These are phyloP conservation scores for Trypanosoma avium DNA, from an alignment of 208 protist genomes.

Conservation along the genomic window DNA sequence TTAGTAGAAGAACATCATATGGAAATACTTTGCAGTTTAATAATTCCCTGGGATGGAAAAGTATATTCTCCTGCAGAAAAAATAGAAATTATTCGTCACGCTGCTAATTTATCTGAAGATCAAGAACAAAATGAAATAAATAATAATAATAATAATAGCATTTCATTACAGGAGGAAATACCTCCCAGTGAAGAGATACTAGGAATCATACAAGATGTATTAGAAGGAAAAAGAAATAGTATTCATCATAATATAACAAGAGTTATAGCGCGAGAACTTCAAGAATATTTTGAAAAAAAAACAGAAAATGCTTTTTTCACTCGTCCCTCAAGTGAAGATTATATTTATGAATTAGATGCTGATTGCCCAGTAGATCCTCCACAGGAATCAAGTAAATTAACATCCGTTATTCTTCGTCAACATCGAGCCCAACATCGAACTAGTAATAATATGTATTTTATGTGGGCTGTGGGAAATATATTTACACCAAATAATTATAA, in stretches of 20 bases:
- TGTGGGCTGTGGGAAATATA: slow-evolving; percentile 43
- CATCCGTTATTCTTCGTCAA: slow-evolving; percentile 56
- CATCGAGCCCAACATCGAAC: slow-evolving; percentile 60
- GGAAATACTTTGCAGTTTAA: slow-evolving; percentile 45
- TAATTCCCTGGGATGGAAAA: slow-evolving; percentile 65
- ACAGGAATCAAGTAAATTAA: slow-evolving; percentile 54
- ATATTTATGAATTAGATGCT: slow-evolving; percentile 54
- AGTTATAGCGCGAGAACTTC: too few relatives aligned
- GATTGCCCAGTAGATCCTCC: slow-evolving; percentile 62
- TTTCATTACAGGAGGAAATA: too few relatives aligned
- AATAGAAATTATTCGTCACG: slow-evolving; percentile 24
- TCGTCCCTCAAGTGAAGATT: slow-evolving; percentile 65
- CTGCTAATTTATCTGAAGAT: neutral
- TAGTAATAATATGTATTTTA: slow-evolving; percentile 68
- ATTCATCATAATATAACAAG: too few relatives aligned
- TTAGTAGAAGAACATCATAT: slow-evolving; percentile 61
- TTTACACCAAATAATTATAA: too few relatives aligned
- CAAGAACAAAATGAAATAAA: neutral
- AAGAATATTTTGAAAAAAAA: neutral
- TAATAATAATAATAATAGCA: too few relatives aligned
- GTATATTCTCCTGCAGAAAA: slow-evolving; percentile 59
- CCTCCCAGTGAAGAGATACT: too few relatives aligned
- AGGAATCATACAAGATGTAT: neutral
- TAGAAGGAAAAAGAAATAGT: neutral
- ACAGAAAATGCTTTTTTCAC: slow-evolving; percentile 52